Evolutionary conservation across 805 yeast genomes (phyloP).

Genomic region (Blastobotrys mokoenaii): DNA sequence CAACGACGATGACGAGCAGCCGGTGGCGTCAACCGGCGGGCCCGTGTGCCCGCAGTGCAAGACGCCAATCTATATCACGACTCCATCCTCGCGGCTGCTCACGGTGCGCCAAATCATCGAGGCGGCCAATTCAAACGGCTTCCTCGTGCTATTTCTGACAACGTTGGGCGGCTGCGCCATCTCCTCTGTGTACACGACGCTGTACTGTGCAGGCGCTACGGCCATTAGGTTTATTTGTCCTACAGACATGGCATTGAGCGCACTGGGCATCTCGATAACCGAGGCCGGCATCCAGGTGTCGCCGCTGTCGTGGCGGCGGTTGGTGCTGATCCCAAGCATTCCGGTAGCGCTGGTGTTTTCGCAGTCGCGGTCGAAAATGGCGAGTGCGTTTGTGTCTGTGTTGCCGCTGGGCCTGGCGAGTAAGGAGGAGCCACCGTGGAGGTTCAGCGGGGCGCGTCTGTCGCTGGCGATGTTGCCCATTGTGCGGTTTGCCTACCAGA

Average conservation of each 20-base stretch:
- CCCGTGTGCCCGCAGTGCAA: slow-evolving; percentile 29
- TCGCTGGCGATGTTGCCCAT: slow-evolving; percentile 15
- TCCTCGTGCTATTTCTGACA: slow-evolving; percentile 12
- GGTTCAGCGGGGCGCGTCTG: slow-evolving; percentile 15
- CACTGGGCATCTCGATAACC: slow-evolving; percentile 19
- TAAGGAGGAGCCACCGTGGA: slow-evolving; percentile 14
- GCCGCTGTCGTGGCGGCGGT: slow-evolving; percentile 13
- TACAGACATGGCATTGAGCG: slow-evolving; percentile 17
- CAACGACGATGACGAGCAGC: too few species aligned
- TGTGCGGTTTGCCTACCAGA: slow-evolving; percentile 14
- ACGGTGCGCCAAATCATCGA: slow-evolving; percentile 15
- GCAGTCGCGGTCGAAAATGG: slow-evolving; percentile 11
- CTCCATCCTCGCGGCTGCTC: slow-evolving; percentile 13
- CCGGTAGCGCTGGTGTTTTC: slow-evolving; percentile 20
- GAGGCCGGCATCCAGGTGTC: slow-evolving; percentile 8
- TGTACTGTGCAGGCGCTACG: slow-evolving; percentile 25
- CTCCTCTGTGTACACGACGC: slow-evolving; percentile 16
- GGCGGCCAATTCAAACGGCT: slow-evolving; percentile 8
- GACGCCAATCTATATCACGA: slow-evolving; percentile 17
- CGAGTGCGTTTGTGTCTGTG: slow-evolving; percentile 8
- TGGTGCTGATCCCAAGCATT: slow-evolving; percentile 20
- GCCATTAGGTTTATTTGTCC: slow-evolving; percentile 23
- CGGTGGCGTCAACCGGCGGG: slow-evolving; percentile 4
- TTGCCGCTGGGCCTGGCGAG: slow-evolving; percentile 17
- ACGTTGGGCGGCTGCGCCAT: slow-evolving; percentile 12